Conservation (phyloP, 2,329 filamentous ascomycete genomes). For the Iodosphaeria phyllophila region DNA sequence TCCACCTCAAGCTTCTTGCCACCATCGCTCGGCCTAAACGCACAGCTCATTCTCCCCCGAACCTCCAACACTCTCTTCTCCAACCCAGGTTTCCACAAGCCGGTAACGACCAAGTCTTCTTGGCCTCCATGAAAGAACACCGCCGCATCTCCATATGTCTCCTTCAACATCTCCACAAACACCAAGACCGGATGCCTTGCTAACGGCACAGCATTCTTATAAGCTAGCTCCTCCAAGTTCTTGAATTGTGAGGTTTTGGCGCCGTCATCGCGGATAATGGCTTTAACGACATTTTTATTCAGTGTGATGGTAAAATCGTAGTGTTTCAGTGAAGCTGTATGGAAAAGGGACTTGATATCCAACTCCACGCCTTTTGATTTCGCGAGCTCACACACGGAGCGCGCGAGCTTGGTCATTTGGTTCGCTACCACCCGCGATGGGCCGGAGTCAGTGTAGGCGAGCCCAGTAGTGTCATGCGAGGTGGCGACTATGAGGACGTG, state of each 20-base stretch:
- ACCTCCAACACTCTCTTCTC: conserved; percentile 41
- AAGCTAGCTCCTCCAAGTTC: conserved; percentile 52
- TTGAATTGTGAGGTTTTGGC: conserved; percentile 44
- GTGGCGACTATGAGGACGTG: conserved; percentile 68
- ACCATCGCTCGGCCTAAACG: conserved; percentile 34
- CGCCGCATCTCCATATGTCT: conserved; percentile 47
- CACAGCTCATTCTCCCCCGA: conserved; percentile 54
- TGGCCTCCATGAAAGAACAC: conserved; percentile 61
- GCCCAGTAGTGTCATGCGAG: conserved; percentile 57
- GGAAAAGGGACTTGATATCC: conserved; percentile 45
- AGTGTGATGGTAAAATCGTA: conserved; percentile 79
- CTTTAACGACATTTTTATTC: conserved; percentile 30
- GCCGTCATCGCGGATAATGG: conserved; percentile 17
- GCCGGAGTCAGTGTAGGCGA: conserved; percentile 53
- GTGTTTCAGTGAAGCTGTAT: conserved; percentile 49
- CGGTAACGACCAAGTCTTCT: conserved; percentile 35
- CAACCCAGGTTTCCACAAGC: conserved; percentile 38
- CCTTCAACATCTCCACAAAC: conserved; percentile 49
- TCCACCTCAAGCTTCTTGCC: conserved; percentile 40
- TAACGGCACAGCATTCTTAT: no score
- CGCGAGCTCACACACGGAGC: conserved; percentile 50
- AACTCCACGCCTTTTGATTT: conserved; percentile 31
- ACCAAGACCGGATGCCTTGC: conserved; percentile 41
- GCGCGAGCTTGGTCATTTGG: conserved; percentile 66
- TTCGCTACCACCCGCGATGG: conserved; percentile 71